These are phyloP conservation scores for Lathyrus sativus DNA, from an alignment of 306 rosid genomes.

Conservation along the genomic window DNA sequence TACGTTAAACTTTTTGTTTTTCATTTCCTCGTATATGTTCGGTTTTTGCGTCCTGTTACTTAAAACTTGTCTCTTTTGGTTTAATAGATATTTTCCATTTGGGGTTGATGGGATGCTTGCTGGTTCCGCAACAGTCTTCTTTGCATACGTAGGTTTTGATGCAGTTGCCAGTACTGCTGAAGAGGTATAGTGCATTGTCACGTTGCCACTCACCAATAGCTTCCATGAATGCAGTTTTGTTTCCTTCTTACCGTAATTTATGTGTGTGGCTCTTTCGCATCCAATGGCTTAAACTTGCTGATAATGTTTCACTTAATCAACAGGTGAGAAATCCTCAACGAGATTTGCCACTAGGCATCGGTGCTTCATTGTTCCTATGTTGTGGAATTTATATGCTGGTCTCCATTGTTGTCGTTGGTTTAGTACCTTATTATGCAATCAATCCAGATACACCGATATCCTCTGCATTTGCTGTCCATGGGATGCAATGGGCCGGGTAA, in stretches of 20 bases:
- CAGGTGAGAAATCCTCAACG: constrained; percentile 94
- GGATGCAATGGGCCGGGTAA: constrained; percentile 95
- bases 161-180: constrained; percentile 92
- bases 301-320: constrained; percentile 35
- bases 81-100: constrained; percentile 74
- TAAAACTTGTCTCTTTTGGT: constrained; percentile 31
- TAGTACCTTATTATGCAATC: constrained; percentile 85
- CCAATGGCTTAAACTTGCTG: constrained; percentile 32
- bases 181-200: constrained; percentile 55
- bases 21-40: constrained; percentile 1
- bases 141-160: constrained; percentile 94
- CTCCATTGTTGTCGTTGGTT: constrained; percentile 80
- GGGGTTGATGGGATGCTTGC: constrained; percentile 95
- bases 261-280: neutral
- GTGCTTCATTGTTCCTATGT: constrained; percentile 70
- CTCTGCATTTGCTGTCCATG: constrained; percentile 74
- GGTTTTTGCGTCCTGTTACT: constrained; percentile 31
- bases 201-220: neutral
- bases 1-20: constrained; percentile 42
- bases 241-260: neutral
- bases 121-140: constrained; percentile 96
- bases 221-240: neutral
- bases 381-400: constrained; percentile 88
- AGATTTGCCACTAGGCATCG: constrained; percentile 88
- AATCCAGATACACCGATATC: constrained; percentile 97